Conservation (phyloP, 306 rosid genomes). For the Urtica urens region DNA sequence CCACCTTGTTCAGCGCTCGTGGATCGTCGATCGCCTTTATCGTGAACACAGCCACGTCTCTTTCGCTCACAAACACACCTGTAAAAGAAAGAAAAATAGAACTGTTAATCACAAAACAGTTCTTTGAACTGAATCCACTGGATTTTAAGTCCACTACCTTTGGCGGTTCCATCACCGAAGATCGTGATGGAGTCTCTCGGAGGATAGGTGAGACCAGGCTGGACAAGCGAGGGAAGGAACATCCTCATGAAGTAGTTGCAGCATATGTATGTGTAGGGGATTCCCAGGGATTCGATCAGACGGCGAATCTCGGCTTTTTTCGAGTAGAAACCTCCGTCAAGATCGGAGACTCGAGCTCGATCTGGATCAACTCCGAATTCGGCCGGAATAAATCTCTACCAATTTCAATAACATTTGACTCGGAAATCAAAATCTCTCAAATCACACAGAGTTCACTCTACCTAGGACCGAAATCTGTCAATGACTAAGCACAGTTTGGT, state of each 20-base stretch:
- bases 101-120: no score
- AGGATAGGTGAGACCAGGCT: slow-evolving; percentile 53
- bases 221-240: slow-evolving; percentile 63
- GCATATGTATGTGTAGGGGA: slow-evolving; percentile 51
- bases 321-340: slow-evolving; percentile 45
- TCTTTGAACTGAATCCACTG: no score
- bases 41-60: slow-evolving; percentile 72
- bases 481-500: background rate
- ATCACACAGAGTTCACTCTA: background rate
- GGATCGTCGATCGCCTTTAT: slow-evolving; percentile 66
- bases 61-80: slow-evolving; percentile 55
- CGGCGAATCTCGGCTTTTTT: slow-evolving; percentile 55
- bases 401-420: background rate
- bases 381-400: slow-evolving; percentile 65
- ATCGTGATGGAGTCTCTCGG: slow-evolving; percentile 60
- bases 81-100: slow-evolving; percentile 8
- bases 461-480: background rate
- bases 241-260: slow-evolving; percentile 54
- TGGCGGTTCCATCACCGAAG: slow-evolving; percentile 61
- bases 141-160: slow-evolving; percentile 38
- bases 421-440: background rate
- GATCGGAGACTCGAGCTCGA: slow-evolving; percentile 31
- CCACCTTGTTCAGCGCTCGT: slow-evolving; percentile 43
- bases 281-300: slow-evolving; percentile 48
- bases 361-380: slow-evolving; percentile 77